Conservation (phyloP, 352 stramenopile genomes). For the Globisporangium sylvaticum region DNA sequence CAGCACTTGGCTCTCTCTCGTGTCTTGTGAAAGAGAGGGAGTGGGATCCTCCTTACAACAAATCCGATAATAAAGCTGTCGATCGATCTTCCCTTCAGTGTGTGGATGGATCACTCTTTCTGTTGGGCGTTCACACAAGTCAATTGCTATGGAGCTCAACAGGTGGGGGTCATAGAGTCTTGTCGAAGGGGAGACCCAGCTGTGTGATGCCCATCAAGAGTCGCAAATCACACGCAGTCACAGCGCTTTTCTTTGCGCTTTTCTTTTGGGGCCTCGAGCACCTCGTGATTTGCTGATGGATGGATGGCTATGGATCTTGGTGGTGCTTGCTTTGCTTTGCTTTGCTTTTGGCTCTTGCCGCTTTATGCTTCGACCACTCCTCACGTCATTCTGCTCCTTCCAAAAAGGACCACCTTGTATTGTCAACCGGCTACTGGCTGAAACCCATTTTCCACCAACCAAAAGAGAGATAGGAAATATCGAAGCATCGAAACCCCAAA, state of each 20-base stretch:
- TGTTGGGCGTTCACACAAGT: too few species aligned
- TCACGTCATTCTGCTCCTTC: neutral
- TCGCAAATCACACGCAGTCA: neutral
- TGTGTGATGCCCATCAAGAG: neutral
- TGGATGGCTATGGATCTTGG: neutral
- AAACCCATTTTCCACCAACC: neutral
- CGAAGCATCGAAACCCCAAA: constrained; percentile 5
- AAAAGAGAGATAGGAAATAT: neutral
- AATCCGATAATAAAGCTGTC: neutral
- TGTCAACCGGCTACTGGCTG: neutral
- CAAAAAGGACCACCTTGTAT: neutral
- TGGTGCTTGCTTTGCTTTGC: neutral
- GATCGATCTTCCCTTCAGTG: neutral
- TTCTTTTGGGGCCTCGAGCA: neutral
- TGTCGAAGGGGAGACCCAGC: neutral
- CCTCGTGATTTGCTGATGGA: neutral
- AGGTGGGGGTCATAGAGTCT: neutral
- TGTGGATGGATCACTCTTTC: too few species aligned
- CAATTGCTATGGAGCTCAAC: neutral
- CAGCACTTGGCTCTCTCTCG: neutral
- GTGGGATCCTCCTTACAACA: neutral
- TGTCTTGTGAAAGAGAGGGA: neutral
- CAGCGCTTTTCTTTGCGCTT: neutral
- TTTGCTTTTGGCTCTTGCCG: neutral
- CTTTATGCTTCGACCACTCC: neutral